phyloP scores from a whole-genome alignment of 2,329 filamentous ascomycete species.

The Stemphylium lycopersici region DNA sequence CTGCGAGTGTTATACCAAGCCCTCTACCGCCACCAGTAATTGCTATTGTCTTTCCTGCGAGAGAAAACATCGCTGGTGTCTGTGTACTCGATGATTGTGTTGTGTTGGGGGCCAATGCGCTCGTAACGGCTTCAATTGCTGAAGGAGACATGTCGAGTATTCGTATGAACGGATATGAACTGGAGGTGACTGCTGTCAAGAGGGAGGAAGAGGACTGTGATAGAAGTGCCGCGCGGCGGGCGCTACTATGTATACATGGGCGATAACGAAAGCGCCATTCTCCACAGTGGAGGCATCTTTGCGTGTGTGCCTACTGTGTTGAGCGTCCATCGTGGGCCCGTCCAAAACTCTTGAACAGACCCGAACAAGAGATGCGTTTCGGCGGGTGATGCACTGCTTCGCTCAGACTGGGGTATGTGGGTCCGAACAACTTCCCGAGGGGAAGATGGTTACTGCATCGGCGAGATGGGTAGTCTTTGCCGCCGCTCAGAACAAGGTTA shows the following conservation, averaged over 20 bases:
- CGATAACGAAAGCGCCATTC: not conserved
- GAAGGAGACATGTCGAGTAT: constrained; percentile 2
- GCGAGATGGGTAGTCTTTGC: constrained; percentile 1
- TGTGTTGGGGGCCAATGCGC: not conserved
- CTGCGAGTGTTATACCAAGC: constrained; percentile 58
- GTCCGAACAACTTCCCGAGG: not conserved
- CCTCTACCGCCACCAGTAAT: constrained; percentile 61
- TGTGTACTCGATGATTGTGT: not conserved
- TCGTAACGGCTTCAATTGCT: not conserved
- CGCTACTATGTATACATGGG: not conserved
- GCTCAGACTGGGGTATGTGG: not conserved
- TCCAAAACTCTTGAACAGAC: not conserved
- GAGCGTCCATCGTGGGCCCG: not conserved
- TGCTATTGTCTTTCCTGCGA: constrained; percentile 47
- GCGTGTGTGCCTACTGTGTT: not conserved
- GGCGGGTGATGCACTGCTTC: not conserved
- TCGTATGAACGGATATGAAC: not conserved
- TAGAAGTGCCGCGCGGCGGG: not conserved
- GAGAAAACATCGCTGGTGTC: constrained; percentile 10
- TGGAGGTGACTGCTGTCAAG: not conserved
- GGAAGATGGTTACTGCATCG: not conserved
- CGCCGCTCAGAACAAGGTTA: constrained; percentile 3
- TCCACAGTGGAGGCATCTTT: not conserved
- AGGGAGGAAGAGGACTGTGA: not conserved
- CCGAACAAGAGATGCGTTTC: not conserved